A percentile compares a stretch with the other conserved stretches of the same genome.
These are phyloP conservation scores for Saccharum officinarum DNA, from an alignment of 176 grass and related monocot species.

Conservation along the genomic window DNA sequence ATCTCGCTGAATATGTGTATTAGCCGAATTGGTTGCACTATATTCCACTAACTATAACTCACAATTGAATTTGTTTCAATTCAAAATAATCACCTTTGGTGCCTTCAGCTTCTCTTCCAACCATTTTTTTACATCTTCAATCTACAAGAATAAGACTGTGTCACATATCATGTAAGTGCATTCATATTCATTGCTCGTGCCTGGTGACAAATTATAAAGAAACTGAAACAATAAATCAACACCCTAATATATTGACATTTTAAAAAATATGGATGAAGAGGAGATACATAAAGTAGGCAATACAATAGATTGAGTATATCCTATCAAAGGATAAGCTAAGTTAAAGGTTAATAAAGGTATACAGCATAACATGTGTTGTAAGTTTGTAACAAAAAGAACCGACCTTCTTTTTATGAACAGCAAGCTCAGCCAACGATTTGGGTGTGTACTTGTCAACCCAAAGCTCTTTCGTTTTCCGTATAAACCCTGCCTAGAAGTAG, in stretches of 20 bases:
- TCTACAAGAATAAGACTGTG: conserved; percentile 51
- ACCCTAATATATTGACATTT: conserved; percentile 9
- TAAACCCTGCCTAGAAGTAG: conserved; percentile 69
- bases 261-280: background rate
- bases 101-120: conserved; percentile 74
- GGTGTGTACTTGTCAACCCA: conserved; percentile 95
- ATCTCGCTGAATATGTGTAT: conserved; percentile 4
- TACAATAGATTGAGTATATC: background rate
- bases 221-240: conserved; percentile 4
- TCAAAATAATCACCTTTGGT: conserved; percentile 61
- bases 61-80: background rate
- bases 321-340: conserved; percentile 6
- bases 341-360: conserved; percentile 22
- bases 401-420: conserved; percentile 97
- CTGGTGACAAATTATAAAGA: background rate
- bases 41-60: conserved; percentile 28
- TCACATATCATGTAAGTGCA: conserved; percentile 3
- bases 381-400: background rate
- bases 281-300: background rate
- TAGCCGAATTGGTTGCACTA: background rate
- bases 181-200: background rate
- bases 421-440: conserved; percentile 63
- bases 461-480: conserved; percentile 60
- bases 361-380: background rate
- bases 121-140: conserved; percentile 95